phyloP scores from a whole-genome alignment of 495 filamentous ascomycete species.

The Penicillium lagena region DNA sequence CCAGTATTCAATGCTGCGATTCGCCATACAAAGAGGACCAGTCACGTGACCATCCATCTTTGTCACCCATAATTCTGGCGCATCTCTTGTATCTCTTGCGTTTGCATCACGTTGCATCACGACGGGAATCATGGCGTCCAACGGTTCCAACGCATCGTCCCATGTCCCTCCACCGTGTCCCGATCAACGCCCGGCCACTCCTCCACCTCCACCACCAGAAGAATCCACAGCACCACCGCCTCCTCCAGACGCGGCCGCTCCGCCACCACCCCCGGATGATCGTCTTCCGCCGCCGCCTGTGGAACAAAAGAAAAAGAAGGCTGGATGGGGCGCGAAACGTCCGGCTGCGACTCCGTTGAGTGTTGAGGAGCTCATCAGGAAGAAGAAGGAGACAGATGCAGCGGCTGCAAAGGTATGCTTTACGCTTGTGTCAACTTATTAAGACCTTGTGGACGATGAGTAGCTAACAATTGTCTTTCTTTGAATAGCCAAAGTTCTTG shows the following conservation, averaged over 20 bases:
- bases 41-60: no score
- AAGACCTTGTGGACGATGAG: neutral
- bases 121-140: constrained; percentile 23
- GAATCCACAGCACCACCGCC: constrained; percentile 37
- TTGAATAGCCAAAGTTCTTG: constrained; percentile 78
- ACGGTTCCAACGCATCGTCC: constrained; percentile 14
- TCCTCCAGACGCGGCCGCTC: constrained; percentile 37
- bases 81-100: neutral
- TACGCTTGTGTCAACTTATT: neutral
- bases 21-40: no score
- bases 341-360: constrained; percentile 50
- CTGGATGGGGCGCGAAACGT: constrained; percentile 43
- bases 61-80: no score
- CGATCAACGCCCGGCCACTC: constrained; percentile 29
- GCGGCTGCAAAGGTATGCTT: constrained; percentile 63
- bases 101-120: constrained; percentile 2
- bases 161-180: constrained; percentile 29
- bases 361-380: constrained; percentile 70
- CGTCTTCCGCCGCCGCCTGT: constrained; percentile 28
- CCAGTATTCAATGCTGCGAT: no score
- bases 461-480: constrained; percentile 15
- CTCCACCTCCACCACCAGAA: constrained; percentile 54
- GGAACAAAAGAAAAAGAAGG: constrained; percentile 48
- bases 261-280: constrained; percentile 40
- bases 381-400: constrained; percentile 74